A percentile compares a stretch with the other conserved stretches of the same genome.
Evolutionary conservation across 208 protist genomes (phyloP).

Genomic region (Tetramitus jugosus): DNA sequence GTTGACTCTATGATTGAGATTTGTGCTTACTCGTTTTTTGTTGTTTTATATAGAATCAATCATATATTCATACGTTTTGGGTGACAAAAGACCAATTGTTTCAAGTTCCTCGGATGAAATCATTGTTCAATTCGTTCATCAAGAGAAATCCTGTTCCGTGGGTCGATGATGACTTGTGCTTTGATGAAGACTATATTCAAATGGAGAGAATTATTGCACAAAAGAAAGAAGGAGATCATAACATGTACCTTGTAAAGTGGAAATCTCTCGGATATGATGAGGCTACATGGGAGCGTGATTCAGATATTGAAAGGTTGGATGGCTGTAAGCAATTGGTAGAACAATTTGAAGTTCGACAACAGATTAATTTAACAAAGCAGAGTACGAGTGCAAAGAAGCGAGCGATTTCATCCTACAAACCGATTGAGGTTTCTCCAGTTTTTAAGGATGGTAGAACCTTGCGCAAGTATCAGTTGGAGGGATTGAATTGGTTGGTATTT

Average conservation of each 20-base stretch:
- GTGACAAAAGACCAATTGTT: conserved; percentile 43
- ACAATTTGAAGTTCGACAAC: conserved; percentile 23
- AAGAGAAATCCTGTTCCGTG: too few species aligned
- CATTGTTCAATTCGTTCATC: neutral
- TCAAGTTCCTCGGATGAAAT: too few species aligned
- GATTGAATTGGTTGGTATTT: conserved; percentile 84
- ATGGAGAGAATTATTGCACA: conserved; percentile 28
- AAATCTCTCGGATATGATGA: conserved; percentile 52
- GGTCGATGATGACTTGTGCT: neutral
- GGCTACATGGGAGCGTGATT: conserved; percentile 56
- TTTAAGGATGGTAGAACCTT: conserved; percentile 51
- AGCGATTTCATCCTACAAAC: neutral
- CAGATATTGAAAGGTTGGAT: conserved; percentile 34
- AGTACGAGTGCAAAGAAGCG: neutral
- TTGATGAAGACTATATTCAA: conserved; percentile 16
- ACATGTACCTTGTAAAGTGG: conserved; percentile 38
- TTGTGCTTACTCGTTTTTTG: too few species aligned
- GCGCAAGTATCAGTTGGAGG: conserved; percentile 85
- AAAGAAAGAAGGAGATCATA: conserved; percentile 24
- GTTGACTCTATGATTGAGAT: too few species aligned
- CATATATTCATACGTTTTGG: conserved; percentile 62
- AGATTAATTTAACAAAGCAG: neutral
- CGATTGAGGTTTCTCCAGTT: conserved; percentile 30
- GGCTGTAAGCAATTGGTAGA: conserved; percentile 35
- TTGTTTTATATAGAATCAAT: too few species aligned